A percentile compares a stretch with the other conserved stretches of the same genome.
phyloP scores from a whole-genome alignment of 345 rosid species.

The Brassica carinata region DNA sequence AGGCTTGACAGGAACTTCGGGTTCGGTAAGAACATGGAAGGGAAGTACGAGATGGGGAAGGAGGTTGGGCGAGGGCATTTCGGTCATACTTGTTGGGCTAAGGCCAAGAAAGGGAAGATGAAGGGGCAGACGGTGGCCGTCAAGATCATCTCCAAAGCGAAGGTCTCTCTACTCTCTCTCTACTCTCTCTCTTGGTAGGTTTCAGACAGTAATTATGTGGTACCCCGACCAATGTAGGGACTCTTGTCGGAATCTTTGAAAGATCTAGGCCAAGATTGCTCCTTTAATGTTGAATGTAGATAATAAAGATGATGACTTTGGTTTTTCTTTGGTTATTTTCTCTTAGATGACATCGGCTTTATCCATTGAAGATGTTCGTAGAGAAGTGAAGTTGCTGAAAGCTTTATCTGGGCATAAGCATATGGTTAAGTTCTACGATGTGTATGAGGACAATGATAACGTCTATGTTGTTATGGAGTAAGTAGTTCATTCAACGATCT shows the following conservation, averaged over 20 bases:
- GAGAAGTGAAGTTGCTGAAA: conserved; percentile 91
- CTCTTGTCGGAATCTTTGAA: background rate
- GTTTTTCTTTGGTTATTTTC: conserved; percentile 19
- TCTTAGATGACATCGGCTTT: conserved; percentile 82
- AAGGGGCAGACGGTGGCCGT: conserved; percentile 85
- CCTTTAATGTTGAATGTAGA: background rate
- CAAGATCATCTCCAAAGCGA: conserved; percentile 91
- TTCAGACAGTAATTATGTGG: background rate
- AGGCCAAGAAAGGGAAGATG: conserved; percentile 76
- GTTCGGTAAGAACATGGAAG: conserved; percentile 67
- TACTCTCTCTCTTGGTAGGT: background rate
- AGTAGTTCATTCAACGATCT: conserved; percentile 24
- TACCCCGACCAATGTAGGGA: conserved; percentile 4
- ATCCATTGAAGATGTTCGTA: conserved; percentile 88
- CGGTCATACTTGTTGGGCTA: conserved; percentile 95
- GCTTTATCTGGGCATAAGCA: conserved; percentile 78
- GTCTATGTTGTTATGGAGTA: conserved; percentile 97
- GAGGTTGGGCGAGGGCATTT: conserved; percentile 98
- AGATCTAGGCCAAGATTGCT: background rate
- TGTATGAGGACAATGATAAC: conserved; percentile 70
- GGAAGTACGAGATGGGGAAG: conserved; percentile 77
- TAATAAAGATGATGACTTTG: background rate
- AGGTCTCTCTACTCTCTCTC: conserved; percentile 41
- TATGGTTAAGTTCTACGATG: conserved; percentile 82
- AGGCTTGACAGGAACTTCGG: conserved; percentile 86